These are phyloP conservation scores for Gamsiella multidivaricata DNA, from an alignment of 192 early-diverging fungal genomes.

Conservation along the genomic window DNA sequence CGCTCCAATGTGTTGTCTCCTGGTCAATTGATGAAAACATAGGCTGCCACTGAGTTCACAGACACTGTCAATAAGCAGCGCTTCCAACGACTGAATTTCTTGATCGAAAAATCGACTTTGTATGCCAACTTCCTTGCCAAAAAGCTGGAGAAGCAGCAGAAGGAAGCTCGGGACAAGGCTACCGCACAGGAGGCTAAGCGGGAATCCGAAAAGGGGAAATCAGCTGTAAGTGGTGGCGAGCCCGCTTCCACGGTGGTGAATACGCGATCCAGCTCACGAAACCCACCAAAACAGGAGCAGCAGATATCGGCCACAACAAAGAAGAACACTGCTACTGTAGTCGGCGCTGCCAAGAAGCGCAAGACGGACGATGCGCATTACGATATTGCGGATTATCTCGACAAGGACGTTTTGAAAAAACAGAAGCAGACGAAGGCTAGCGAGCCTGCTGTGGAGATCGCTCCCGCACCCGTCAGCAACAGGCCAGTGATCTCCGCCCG, in stretches of 20 bases:
- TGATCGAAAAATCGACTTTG: constrained; percentile 84
- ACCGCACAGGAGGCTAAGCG: constrained; percentile 32
- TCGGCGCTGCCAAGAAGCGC: constrained; percentile 57
- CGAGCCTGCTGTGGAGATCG: constrained; percentile 14
- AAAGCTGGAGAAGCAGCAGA: constrained; percentile 81
- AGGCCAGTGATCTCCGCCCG: constrained; percentile 66
- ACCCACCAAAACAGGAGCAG: neutral
- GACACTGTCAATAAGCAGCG: constrained; percentile 68
- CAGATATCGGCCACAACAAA: neutral
- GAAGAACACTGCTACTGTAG: neutral
- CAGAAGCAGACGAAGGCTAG: constrained; percentile 23
- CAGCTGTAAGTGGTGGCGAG: constrained; percentile 12
- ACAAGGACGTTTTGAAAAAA: constrained; percentile 54
- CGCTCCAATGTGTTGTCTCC: neutral
- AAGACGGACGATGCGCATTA: constrained; percentile 62
- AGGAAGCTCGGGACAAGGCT: constrained; percentile 68
- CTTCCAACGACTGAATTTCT: constrained; percentile 79
- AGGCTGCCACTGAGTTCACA: constrained; percentile 76
- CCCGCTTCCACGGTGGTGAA: neutral
- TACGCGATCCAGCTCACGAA: constrained; percentile 2
- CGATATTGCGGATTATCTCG: constrained; percentile 62
- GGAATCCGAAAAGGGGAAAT: neutral
- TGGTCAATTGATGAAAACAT: neutral
- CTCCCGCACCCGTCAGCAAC: constrained; percentile 22
- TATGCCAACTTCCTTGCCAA: constrained; percentile 82